Base-by-base conservation (phyloP, 2,329 filamentous ascomycete genomes). In the Neonectria ditissima region DNA sequence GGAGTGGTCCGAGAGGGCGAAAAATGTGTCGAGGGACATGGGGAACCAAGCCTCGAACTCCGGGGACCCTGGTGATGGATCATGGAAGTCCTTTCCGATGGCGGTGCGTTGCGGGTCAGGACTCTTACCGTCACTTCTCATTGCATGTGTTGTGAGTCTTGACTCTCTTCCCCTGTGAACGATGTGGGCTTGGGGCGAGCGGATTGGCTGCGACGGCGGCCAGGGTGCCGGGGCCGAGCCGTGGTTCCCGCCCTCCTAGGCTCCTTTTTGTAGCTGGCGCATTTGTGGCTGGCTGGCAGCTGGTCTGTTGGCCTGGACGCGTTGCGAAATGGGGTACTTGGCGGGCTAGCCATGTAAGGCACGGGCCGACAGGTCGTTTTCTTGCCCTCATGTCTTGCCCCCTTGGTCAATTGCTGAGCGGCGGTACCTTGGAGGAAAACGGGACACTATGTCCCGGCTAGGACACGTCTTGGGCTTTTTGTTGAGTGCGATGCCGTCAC, bases 171-270 rank as follows among this genome's bases (percentile, higher is more conserved):
- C 37, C 22, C 45, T 32, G 24, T 10, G 48, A 37, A 14, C 14
- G 34, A 37, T 37, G 34, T 37, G 34, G 34, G 14, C 14, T 34
- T 37, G 34, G 34, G 16, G 45, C 13, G 44, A 57, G 47, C 39
- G 69, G 67, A 73, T 70, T 73, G 67, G 67, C 34, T 43, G 52
- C 28, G 37, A 48, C 39, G 53, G 34, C 24, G 11, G 43, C 34
- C 54, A 59, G 18, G 22, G 47, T 56, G 43, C 52, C 57, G 59
- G 60, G 60, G 61, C 70, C 70, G 70, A 69, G 63, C 70, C 70
- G 69, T 71, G 67, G 67, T 55, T 73, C 70, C 70, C 69, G 69
- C 51, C 66, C 61, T 59, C 68, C 66, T 62, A 67, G 63, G 28
- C 57, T 58, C 34, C 10, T 48, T 67, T 51, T 68, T 43, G 7